These are phyloP conservation scores for Coemansia asiatica DNA, from an alignment of 192 early-diverging fungal species.

Conservation along the genomic window DNA sequence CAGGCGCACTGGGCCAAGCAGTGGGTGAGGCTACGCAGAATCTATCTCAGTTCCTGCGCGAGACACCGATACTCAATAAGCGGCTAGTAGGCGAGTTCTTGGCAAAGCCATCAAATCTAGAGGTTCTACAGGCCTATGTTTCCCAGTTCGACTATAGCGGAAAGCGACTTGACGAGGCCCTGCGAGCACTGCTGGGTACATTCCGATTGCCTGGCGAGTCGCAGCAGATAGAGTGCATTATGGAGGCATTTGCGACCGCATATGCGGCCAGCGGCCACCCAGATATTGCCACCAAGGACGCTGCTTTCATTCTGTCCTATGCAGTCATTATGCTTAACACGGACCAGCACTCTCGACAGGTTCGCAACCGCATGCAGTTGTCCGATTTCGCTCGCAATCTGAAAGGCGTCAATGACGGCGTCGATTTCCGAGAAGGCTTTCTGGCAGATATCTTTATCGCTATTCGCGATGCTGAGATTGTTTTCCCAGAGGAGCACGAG, in stretches of 20 bases:
- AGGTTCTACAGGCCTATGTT: constrained; percentile 84
- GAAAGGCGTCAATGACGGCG: constrained; percentile 81
- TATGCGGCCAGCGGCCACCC: constrained; percentile 68
- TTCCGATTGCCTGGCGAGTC: constrained; percentile 98
- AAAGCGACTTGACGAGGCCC: constrained; percentile 87
- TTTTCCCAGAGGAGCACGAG: constrained; percentile 96
- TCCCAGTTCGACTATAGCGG: constrained; percentile 84
- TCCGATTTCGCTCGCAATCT: constrained; percentile 89
- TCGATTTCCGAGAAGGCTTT: constrained; percentile 82
- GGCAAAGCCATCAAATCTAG: constrained; percentile 78
- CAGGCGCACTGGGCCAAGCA: constrained; percentile 32
- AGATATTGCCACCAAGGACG: constrained; percentile 74
- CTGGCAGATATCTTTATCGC: constrained; percentile 82
- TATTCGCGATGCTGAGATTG: constrained; percentile 89
- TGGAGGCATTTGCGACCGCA: constrained; percentile 83
- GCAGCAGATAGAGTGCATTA: constrained; percentile 94
- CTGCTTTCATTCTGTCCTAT: constrained; percentile 86
- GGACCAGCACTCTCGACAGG: constrained; percentile 95
- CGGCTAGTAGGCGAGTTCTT: constrained; percentile 84
- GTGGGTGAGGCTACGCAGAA: constrained; percentile 28
- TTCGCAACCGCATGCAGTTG: constrained; percentile 83
- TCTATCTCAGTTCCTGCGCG: constrained; percentile 75
- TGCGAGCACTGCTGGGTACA: constrained; percentile 86
- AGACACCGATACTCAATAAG: constrained; percentile 86
- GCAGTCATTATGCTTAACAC: constrained; percentile 98